Evolutionary conservation across 2,329 filamentous ascomycete species (phyloP).

Genomic region (Hypoxylon sp.): DNA sequence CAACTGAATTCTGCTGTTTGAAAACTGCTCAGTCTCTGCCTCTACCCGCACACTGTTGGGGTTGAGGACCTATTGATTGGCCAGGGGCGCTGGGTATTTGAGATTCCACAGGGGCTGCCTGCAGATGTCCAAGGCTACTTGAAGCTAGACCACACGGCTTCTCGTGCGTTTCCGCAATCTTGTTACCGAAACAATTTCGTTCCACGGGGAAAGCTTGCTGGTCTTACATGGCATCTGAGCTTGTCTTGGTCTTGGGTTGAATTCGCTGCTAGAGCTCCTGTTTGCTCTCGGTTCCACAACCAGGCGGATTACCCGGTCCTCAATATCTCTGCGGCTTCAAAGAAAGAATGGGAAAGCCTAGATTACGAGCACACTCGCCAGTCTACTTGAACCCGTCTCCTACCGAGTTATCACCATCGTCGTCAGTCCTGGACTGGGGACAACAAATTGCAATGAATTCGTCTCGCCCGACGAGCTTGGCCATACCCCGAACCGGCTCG

Average conservation of each 20-base stretch:
- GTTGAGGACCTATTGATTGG: constrained; percentile 28
- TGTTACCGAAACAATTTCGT: constrained; percentile 29
- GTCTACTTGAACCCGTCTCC: constrained; percentile 53
- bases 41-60: constrained; percentile 30
- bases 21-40: constrained; percentile 31
- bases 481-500: constrained; percentile 51
- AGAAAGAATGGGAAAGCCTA: constrained; percentile 56
- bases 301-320: constrained; percentile 36
- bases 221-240: constrained; percentile 35
- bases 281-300: constrained; percentile 38
- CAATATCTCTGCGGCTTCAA: constrained; percentile 20
- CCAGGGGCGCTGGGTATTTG: constrained; percentile 8
- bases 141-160: constrained; percentile 25
- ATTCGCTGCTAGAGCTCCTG: constrained; percentile 36
- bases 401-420: constrained; percentile 54
- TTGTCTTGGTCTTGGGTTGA: constrained; percentile 30
- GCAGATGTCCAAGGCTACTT: constrained; percentile 33
- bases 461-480: constrained; percentile 60
- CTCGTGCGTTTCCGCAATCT: constrained; percentile 20
- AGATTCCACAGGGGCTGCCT: constrained; percentile 30
- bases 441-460: constrained; percentile 54
- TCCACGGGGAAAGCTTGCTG: constrained; percentile 26
- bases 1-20: constrained; percentile 24
- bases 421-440: constrained; percentile 56
- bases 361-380: constrained; percentile 55